phyloP scores from a whole-genome alignment of 305 asterid genomes.

The Fraxinus albicans region DNA sequence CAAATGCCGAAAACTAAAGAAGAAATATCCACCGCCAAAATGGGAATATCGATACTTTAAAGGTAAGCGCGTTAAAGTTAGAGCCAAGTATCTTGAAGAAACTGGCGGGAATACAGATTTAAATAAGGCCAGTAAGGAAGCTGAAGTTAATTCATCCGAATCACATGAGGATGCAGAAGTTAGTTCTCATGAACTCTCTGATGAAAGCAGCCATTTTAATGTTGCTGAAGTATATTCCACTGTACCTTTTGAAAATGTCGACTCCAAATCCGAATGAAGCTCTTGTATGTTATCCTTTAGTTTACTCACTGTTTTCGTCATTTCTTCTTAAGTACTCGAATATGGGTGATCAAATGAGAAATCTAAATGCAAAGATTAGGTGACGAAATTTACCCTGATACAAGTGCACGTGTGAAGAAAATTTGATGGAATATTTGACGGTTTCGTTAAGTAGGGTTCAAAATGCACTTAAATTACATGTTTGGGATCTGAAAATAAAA shows the following conservation, averaged over 20 bases:
- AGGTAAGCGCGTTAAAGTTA: slow-evolving; percentile 75
- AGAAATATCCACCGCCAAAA: slow-evolving; percentile 79
- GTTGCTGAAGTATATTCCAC: slow-evolving; percentile 5
- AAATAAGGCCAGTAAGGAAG: slow-evolving; percentile 27
- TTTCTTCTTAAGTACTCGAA: not conserved
- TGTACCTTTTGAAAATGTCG: slow-evolving; percentile 23
- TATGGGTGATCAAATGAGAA: not conserved
- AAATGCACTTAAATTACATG: not conserved
- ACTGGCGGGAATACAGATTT: slow-evolving; percentile 6
- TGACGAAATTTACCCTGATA: not conserved
- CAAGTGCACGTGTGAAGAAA: not conserved
- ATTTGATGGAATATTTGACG: not conserved
- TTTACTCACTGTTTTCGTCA: not conserved
- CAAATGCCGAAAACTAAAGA: slow-evolving; percentile 58
- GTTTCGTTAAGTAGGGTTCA: not conserved
- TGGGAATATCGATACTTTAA: slow-evolving; percentile 76
- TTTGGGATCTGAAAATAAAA: not conserved
- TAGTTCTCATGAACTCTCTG: slow-evolving; percentile 18
- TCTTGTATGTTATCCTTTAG: not conserved
- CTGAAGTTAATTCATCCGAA: slow-evolving; percentile 26
- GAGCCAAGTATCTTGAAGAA: slow-evolving; percentile 35
- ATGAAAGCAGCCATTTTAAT: slow-evolving; percentile 18
- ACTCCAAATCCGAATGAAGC: slow-evolving; percentile 1
- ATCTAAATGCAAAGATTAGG: not conserved
- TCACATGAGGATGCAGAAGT: slow-evolving; percentile 31